Evolutionary conservation across 1,284 basidiomycete genomes (phyloP).

Genomic region (Volvariella surrecta): DNA sequence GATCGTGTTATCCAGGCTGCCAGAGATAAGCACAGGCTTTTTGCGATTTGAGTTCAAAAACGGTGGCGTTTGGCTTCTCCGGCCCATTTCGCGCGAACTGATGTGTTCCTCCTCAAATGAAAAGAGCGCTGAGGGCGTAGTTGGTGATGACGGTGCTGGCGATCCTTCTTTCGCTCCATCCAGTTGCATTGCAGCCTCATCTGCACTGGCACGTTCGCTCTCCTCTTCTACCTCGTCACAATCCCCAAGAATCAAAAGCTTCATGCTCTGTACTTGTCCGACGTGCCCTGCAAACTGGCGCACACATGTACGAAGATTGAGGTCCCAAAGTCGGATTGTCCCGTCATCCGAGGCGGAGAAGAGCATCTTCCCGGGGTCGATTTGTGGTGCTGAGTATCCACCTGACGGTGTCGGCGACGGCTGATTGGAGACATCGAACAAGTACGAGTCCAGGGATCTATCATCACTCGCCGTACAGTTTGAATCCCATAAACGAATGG

Average conservation of each 20-base stretch:
- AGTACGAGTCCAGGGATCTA: slow-evolving; percentile 20
- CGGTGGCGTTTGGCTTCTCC: not conserved
- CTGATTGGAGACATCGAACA: slow-evolving; percentile 26
- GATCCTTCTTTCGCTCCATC: too few species aligned
- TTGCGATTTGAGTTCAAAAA: slow-evolving; percentile 20
- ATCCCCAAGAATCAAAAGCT: slow-evolving; percentile 60
- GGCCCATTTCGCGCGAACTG: too few species aligned
- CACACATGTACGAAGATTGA: slow-evolving; percentile 74
- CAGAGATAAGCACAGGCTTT: slow-evolving; percentile 79
- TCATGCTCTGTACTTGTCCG: slow-evolving; percentile 91
- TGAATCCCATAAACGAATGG: slow-evolving; percentile 90
- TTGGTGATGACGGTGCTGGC: too few species aligned
- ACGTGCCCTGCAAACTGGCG: slow-evolving; percentile 87
- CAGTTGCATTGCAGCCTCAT: too few species aligned
- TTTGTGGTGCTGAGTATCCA: slow-evolving; percentile 28
- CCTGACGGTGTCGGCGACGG: slow-evolving; percentile 13
- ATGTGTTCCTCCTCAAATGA: too few species aligned
- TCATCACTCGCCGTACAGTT: slow-evolving; percentile 14
- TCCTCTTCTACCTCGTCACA: slow-evolving; percentile 23
- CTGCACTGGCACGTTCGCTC: too few species aligned
- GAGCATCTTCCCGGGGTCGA: slow-evolving; percentile 84
- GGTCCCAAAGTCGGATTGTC: slow-evolving; percentile 92
- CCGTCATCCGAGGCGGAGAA: slow-evolving; percentile 97
- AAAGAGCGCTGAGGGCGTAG: too few species aligned
- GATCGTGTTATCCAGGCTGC: slow-evolving; percentile 93